Base-by-base conservation (phyloP, 2,329 filamentous ascomycete genomes). In the Emmonsia crescens region DNA sequence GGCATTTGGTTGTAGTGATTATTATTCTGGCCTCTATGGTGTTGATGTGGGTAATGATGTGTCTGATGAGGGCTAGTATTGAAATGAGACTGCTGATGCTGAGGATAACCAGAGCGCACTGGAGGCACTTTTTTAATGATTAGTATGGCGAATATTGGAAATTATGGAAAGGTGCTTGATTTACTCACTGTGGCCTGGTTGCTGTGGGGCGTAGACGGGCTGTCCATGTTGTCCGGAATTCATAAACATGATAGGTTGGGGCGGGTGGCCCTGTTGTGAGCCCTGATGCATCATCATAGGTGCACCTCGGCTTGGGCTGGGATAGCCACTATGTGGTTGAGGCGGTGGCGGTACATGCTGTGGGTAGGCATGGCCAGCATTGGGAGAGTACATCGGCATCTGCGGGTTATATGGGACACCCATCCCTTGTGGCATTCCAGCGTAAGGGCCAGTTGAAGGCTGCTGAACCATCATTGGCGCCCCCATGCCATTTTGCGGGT, bases 221-320 rank as follows among this genome's bases (percentile, higher is more conserved):
- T 91, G 89, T 69, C 86, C 88, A 70, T 88, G 89, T 71, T 87
- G 87, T 60, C 81, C 86, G 51, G 87, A 87, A 69, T 86, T 89
- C 86, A 92, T 89, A 65, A 79, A 82, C 83, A 88, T 79, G 83
- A 92, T 77, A 80, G 84, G 69, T 78, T 85, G 79, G 56, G 80
- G 79, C 61, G 80, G 80, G 72, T 95, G 91, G 48, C 92, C 91
- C 73, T 96, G 92, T 70, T 96, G 93, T 33, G 92, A 96, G 61
- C 90, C 90, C 76, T 96, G 91, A 67, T 92, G 92, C 69, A 87
- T 89, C 93, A 97, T 97, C 86, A 95, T 91, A 1, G 90, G 87
- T 14, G 94, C 90, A 24, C 87, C 86, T 56, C 91, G 85, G 61
- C 90, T 86, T 0, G 93, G 93, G 72, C 93, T 96, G n/a, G 91